Conservation (phyloP, 2,329 filamentous ascomycete genomes). For the Mycogone perniciosa region DNA sequence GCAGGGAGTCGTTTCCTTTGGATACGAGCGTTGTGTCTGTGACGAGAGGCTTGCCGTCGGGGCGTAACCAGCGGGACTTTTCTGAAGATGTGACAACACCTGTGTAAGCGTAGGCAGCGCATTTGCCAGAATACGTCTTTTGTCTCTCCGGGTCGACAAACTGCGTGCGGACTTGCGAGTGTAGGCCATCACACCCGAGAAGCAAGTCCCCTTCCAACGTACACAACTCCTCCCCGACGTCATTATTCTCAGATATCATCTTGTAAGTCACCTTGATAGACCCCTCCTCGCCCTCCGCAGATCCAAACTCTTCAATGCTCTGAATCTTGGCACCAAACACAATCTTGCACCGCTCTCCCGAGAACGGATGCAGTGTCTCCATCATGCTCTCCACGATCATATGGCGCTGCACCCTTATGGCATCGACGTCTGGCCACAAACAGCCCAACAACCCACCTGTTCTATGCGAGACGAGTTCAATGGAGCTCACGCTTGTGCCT, state of each 20-base stretch:
- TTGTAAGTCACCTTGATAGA: conserved; percentile 4
- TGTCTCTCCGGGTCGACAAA: conserved; percentile 21
- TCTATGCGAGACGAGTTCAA: conserved; percentile 25
- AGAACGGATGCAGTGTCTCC: conserved; percentile 8
- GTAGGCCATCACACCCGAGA: conserved; percentile 35
- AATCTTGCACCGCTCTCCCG: conserved; percentile 11
- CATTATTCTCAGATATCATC: neutral
- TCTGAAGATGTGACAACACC: conserved; percentile 5
- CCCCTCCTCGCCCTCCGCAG: conserved; percentile 3
- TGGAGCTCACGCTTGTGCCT: conserved; percentile 16
- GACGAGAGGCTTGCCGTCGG: conserved; percentile 17
- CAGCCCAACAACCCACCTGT: conserved; percentile 20
- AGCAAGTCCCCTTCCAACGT: conserved; percentile 20
- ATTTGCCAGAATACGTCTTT: conserved; percentile 30
- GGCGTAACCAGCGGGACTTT: conserved; percentile 5
- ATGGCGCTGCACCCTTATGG: conserved; percentile 23
- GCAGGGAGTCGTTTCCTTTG: conserved; percentile 16
- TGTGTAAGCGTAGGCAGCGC: conserved; percentile 19
- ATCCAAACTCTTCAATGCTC: conserved; percentile 13
- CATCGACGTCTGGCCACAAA: conserved; percentile 20
- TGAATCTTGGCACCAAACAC: conserved; percentile 15
- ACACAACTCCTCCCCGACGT: neutral
- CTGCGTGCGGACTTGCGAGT: conserved; percentile 27
- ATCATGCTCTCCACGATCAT: conserved; percentile 21
- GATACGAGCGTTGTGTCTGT: conserved; percentile 19